These are phyloP conservation scores for Claviceps sorghi DNA, from an alignment of 2,329 filamentous ascomycete species.

Conservation along the genomic window DNA sequence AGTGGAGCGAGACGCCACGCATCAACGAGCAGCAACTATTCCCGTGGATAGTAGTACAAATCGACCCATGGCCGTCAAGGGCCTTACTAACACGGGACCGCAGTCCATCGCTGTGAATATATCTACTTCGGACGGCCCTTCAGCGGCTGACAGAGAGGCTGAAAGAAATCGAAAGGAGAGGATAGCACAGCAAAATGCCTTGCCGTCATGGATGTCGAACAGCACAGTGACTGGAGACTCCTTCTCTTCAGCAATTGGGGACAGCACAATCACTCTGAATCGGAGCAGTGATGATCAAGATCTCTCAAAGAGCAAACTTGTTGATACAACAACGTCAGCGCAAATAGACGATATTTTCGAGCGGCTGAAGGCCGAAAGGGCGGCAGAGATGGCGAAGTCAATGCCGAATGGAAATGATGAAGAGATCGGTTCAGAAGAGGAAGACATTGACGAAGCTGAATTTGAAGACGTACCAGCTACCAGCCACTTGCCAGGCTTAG, in stretches of 20 bases:
- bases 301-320: conserved; percentile 20
- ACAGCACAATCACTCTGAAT: conserved; percentile 14
- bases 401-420: conserved; percentile 19
- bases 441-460: conserved; percentile 27
- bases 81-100: conserved; percentile 49
- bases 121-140: conserved; percentile 48
- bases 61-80: conserved; percentile 54
- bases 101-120: conserved; percentile 58
- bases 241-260: conserved; percentile 26
- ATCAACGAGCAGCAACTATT: conserved; percentile 48
- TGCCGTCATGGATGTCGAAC: conserved; percentile 58
- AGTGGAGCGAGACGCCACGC: conserved; percentile 50
- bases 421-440: conserved; percentile 21
- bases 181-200: conserved; percentile 51
- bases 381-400: conserved; percentile 24
- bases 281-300: conserved; percentile 31
- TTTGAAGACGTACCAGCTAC: conserved; percentile 37
- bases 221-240: conserved; percentile 53
- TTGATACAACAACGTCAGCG: conserved; percentile 37
- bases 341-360: conserved; percentile 55
- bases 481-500: conserved; percentile 16
- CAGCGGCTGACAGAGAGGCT: conserved; percentile 50
- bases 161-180: conserved; percentile 52
- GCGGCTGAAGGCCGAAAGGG: conserved; percentile 47
- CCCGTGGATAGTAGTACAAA: conserved; percentile 38